Conservation (phyloP, 257 asterid species). For the Scutellaria baicalensis region DNA sequence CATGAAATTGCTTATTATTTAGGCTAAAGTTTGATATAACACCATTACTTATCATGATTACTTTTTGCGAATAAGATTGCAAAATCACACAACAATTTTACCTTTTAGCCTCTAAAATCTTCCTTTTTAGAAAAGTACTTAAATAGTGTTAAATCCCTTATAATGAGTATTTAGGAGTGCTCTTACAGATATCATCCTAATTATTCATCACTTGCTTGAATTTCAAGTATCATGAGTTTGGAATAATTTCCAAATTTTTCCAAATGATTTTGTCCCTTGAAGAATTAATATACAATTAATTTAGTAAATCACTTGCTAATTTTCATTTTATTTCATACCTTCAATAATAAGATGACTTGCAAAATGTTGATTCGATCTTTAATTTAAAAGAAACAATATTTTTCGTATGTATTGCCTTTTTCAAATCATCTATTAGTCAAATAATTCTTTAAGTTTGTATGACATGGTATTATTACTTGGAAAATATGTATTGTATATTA, state of each 20-base stretch:
- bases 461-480: not conserved
- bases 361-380: not conserved
- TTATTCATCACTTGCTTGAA: conserved; percentile 20
- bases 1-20: not conserved
- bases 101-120: not conserved
- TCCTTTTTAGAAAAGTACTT: not conserved
- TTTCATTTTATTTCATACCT: not conserved
- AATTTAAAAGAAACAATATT: too few relatives aligned
- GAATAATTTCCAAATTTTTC: not conserved
- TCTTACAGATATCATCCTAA: not conserved
- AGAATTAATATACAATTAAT: conserved; percentile 4
- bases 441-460: not conserved
- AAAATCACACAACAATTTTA: not conserved
- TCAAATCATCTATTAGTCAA: too few relatives aligned
- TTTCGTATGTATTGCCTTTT: not conserved
- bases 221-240: conserved; percentile 13
- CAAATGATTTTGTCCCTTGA: conserved; percentile 26
- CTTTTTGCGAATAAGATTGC: not conserved
- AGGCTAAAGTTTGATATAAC: not conserved
- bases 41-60: not conserved
- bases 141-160: not conserved
- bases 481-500: not conserved
- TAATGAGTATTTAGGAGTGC: conserved; percentile 14
- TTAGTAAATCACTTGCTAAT: not conserved
- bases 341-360: not conserved